Conservation (phyloP, 352 stramenopile genomes). For the Aphanomyces astaci region DNA sequence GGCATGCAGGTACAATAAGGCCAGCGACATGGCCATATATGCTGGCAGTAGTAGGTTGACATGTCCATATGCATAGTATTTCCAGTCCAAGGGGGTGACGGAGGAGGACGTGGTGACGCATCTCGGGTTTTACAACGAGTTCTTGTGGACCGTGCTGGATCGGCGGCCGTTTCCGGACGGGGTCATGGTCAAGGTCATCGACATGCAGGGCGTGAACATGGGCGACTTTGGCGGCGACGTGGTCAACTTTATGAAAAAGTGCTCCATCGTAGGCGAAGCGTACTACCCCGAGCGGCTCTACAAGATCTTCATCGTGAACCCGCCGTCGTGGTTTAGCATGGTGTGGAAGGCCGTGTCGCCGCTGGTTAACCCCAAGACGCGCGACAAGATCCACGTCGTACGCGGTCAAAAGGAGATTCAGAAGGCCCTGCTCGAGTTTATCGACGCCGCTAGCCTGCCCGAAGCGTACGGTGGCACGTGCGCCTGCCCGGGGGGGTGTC, state of each 20-base stretch:
- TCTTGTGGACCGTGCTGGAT: constrained; percentile 58
- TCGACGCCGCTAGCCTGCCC: constrained; percentile 52
- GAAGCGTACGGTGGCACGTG: constrained; percentile 57
- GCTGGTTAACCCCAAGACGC: constrained; percentile 60
- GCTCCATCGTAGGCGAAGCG: constrained; percentile 41
- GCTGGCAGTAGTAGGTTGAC: too few species aligned
- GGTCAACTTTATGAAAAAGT: constrained; percentile 62
- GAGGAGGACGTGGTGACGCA: constrained; percentile 59
- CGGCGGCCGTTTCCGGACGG: constrained; percentile 46
- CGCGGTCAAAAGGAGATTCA: constrained; percentile 57
- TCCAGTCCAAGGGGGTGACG: constrained; percentile 41
- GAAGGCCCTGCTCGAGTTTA: constrained; percentile 60
- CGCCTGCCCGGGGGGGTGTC: constrained; percentile 48
- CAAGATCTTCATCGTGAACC: constrained; percentile 68
- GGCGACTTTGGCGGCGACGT: constrained; percentile 56
- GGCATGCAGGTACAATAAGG: constrained; percentile 39
- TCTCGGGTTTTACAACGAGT: constrained; percentile 57
- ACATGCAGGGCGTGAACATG: constrained; percentile 69
- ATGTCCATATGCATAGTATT: too few species aligned
- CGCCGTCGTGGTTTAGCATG: constrained; percentile 66
- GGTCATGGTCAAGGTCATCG: constrained; percentile 60
- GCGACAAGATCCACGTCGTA: constrained; percentile 51
- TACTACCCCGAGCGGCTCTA: constrained; percentile 71
- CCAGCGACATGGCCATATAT: too few species aligned
- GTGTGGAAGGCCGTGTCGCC: constrained; percentile 71